These are phyloP conservation scores for Nakazawaea laoshanensis DNA, from an alignment of 805 yeast genomes.

Conservation along the genomic window DNA sequence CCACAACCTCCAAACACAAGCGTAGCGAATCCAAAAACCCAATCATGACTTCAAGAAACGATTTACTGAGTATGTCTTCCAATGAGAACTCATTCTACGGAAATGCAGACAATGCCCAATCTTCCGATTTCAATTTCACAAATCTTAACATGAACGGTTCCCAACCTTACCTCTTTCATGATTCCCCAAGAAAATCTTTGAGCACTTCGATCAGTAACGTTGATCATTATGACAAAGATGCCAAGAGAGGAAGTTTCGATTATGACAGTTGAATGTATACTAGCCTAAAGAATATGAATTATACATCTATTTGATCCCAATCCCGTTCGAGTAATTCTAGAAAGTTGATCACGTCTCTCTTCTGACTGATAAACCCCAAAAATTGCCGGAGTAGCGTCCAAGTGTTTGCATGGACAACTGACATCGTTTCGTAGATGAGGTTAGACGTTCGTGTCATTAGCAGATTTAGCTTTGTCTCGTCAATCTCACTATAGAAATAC, in stretches of 20 bases:
- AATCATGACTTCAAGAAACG: conserved; percentile 7
- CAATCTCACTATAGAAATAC: conserved; percentile 32
- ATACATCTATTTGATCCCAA: conserved; percentile 7
- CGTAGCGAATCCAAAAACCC: conserved; percentile 13
- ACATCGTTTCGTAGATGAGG: neutral
- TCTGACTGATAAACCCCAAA: too few relatives aligned
- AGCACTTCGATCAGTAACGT: conserved; percentile 3
- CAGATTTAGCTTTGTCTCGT: conserved; percentile 23
- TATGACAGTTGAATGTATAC: neutral
- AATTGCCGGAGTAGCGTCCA: too few relatives aligned
- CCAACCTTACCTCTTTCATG: conserved; percentile 5
- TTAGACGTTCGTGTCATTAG: conserved; percentile 19
- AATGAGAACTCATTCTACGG: conserved; percentile 6
- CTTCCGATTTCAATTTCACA: conserved; percentile 7
- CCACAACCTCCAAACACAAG: conserved; percentile 4
- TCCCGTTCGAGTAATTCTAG: conserved; percentile 4
- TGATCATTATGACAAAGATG: conserved; percentile 1
- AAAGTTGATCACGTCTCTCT: neutral
- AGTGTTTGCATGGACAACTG: too few relatives aligned
- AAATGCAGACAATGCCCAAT: neutral
- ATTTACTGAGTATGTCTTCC: neutral
- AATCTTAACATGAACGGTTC: conserved; percentile 2
- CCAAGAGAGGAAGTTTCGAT: conserved; percentile 6
- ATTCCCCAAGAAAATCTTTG: conserved; percentile 8
- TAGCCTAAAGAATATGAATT: too few relatives aligned